Conservation (phyloP, 805 yeast species). For the Kazachstania psychrophila region DNA sequence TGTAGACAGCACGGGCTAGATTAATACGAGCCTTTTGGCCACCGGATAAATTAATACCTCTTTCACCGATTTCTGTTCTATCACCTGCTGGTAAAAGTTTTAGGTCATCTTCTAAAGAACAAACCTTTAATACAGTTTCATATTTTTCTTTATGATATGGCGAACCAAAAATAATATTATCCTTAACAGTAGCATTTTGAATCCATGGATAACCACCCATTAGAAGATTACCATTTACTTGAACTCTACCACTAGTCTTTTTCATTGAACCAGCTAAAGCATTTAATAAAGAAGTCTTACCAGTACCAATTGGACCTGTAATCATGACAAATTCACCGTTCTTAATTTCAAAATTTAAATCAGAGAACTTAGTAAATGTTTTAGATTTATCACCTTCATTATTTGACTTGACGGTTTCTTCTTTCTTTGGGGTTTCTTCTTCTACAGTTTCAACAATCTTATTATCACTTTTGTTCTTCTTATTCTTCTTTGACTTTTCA, state of each 20-base stretch:
- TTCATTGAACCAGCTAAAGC: conserved; percentile 70
- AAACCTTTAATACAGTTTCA: conserved; percentile 46
- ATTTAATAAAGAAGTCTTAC: conserved; percentile 63
- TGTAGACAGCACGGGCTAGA: conserved; percentile 72
- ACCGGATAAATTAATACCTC: conserved; percentile 80
- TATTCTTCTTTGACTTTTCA: conserved; percentile 10
- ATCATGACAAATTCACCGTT: conserved; percentile 58
- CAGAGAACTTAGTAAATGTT: conserved; percentile 37
- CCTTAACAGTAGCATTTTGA: conserved; percentile 68
- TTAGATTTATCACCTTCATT: conserved; percentile 14
- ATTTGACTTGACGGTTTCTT: conserved; percentile 1
- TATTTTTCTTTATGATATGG: conserved; percentile 45
- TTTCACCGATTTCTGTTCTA: conserved; percentile 70
- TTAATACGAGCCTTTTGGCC: conserved; percentile 81
- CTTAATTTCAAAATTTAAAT: conserved; percentile 44
- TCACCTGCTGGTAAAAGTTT: conserved; percentile 67
- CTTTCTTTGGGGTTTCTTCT: neutral
- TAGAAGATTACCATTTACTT: conserved; percentile 43
- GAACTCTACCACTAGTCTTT: conserved; percentile 41
- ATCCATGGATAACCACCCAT: conserved; percentile 73
- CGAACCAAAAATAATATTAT: conserved; percentile 62
- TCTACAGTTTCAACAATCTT: too few species aligned
- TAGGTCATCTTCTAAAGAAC: conserved; percentile 60
- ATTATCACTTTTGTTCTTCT: neutral
- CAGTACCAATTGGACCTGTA: conserved; percentile 69